These are phyloP conservation scores for Hyphodiscus hymeniophilus DNA, from an alignment of 495 filamentous ascomycete genomes.

Conservation along the genomic window DNA sequence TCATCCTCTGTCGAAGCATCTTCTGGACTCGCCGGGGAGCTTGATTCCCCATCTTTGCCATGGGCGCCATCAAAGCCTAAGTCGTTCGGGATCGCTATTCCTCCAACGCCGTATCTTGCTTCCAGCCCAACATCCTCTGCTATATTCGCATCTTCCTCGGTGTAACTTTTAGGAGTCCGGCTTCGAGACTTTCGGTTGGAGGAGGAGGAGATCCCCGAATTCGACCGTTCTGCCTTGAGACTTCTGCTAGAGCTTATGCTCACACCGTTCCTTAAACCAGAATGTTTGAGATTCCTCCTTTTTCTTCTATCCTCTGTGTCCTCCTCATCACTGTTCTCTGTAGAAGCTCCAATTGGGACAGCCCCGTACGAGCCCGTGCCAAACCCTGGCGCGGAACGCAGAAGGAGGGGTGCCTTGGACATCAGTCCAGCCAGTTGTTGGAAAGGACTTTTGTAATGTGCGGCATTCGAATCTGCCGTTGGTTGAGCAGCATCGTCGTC, in stretches of 20 bases:
- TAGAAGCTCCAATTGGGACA: slow-evolving; percentile 29
- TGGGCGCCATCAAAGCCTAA: neutral
- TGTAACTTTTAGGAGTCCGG: neutral
- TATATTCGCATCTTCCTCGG: neutral
- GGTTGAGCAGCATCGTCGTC: slow-evolving; percentile 9
- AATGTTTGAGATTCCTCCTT: slow-evolving; percentile 10
- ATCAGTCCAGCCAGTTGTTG: slow-evolving; percentile 28
- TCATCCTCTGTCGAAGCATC: slow-evolving; percentile 6
- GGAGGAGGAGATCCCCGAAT: neutral
- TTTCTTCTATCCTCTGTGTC: slow-evolving; percentile 7
- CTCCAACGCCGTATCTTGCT: slow-evolving; percentile 10
- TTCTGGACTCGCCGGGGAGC: neutral
- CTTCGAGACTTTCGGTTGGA: slow-evolving; percentile 3
- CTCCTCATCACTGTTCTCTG: slow-evolving; percentile 24
- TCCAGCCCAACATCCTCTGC: slow-evolving; percentile 16
- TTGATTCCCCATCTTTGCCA: neutral
- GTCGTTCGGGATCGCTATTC: slow-evolving; percentile 12
- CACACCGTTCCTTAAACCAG: slow-evolving; percentile 15
- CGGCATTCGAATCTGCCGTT: neutral
- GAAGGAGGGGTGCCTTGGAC: slow-evolving; percentile 46
- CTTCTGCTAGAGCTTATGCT: slow-evolving; percentile 2
- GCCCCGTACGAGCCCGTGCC: slow-evolving; percentile 51
- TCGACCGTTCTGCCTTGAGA: neutral
- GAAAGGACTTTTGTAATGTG: slow-evolving; percentile 8
- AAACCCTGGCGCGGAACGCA: slow-evolving; percentile 52